A percentile compares a stretch with the other conserved stretches of the same genome.
Evolutionary conservation across 2,329 filamentous ascomycete species (phyloP).

Genomic region (Aspergillus pseudoglaucus): DNA sequence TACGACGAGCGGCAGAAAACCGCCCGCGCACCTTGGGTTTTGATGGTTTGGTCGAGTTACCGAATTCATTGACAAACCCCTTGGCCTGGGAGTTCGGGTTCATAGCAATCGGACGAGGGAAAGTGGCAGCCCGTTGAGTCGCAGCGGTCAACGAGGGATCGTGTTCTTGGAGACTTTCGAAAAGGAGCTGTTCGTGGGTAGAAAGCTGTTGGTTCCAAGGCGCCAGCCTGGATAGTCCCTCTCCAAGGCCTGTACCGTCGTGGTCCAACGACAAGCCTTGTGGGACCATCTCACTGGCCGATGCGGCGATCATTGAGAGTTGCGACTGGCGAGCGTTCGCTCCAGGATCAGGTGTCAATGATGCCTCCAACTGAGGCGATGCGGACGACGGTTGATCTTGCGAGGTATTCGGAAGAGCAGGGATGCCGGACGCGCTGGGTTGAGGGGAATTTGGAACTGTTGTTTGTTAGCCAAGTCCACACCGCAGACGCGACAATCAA

Average conservation of each 20-base stretch:
- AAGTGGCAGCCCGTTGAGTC: conserved; percentile 34
- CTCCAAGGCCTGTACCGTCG: conserved; percentile 19
- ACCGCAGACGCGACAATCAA: conserved; percentile 1
- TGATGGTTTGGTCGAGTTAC: conserved; percentile 35
- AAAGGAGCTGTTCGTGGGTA: conserved; percentile 33
- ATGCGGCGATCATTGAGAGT: conserved; percentile 41
- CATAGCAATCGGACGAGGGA: conserved; percentile 38
- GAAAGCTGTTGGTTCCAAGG: conserved; percentile 32
- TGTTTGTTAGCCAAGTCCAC: conserved; percentile 10
- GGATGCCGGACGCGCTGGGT: conserved; percentile 22
- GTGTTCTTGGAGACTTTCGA: conserved; percentile 35
- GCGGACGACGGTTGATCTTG: conserved; percentile 27
- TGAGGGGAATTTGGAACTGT: conserved; percentile 22
- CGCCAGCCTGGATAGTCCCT: conserved; percentile 25
- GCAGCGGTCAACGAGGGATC: conserved; percentile 33
- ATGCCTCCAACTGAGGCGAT: conserved; percentile 28
- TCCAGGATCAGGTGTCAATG: conserved; percentile 29
- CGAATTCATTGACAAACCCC: conserved; percentile 36
- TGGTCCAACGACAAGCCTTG: conserved; percentile 31
- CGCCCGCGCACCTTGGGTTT: conserved; percentile 47
- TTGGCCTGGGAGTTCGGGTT: conserved; percentile 35
- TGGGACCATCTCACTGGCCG: conserved; percentile 41
- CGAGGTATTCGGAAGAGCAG: conserved; percentile 26
- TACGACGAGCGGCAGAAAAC: conserved; percentile 51
- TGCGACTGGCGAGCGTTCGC: conserved; percentile 36